Conservation (phyloP, 2,329 filamentous ascomycete genomes). For the Diaporthe batatas region DNA sequence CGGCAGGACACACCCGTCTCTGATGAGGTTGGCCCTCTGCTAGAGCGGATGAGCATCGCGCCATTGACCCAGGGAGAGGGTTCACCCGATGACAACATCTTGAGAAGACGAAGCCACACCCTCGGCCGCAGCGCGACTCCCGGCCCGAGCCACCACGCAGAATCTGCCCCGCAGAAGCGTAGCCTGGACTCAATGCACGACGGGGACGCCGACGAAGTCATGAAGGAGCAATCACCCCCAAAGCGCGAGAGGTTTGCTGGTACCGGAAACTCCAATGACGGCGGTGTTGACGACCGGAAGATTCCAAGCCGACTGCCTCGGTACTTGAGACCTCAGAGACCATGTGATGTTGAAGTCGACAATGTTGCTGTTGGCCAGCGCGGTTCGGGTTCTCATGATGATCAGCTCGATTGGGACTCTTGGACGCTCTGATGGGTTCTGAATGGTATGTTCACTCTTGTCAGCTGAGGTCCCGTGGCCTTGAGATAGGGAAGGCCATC, state of each 20-base stretch:
- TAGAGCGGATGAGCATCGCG: conserved; percentile 30
- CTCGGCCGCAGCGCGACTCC: conserved; percentile 22
- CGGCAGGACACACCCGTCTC: conserved; percentile 3
- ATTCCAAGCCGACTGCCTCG: neutral
- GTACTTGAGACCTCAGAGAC: neutral
- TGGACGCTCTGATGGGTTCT: conserved; percentile 3
- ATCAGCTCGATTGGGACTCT: neutral
- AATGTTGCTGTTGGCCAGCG: neutral
- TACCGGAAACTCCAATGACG: no score
- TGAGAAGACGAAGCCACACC: neutral
- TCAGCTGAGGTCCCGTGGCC: neutral
- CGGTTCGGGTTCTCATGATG: neutral
- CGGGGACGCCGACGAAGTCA: neutral
- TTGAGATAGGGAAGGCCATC: neutral
- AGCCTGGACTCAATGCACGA: conserved; percentile 22
- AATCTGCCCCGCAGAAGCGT: neutral
- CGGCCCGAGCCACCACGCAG: neutral
- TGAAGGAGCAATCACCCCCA: conserved; percentile 4
- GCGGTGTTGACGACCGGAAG: neutral
- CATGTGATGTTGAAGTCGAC: neutral
- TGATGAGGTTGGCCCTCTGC: neutral
- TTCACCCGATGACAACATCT: no score
- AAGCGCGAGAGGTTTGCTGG: conserved; percentile 12
- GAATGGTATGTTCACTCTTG: no score
- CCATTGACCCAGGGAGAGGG: neutral